Evolutionary conservation across 78 protist genomes (phyloP).

Genomic region (Guillardia theta): DNA sequence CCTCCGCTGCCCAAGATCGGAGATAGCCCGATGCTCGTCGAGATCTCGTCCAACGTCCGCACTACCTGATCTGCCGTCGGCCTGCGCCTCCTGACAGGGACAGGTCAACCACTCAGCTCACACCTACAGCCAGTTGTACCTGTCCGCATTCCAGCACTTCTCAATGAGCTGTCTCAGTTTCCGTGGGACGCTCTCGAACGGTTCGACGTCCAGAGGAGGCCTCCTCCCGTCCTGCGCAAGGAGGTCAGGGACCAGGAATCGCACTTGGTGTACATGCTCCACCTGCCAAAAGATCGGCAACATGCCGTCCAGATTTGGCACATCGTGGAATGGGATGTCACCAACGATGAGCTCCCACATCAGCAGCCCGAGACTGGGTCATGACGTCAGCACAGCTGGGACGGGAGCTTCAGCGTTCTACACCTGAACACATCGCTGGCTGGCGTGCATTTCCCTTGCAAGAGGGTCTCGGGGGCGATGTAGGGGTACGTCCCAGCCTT

Average conservation of each 20-base stretch:
- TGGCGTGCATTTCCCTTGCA: constrained; percentile 23
- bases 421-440: constrained; percentile 1
- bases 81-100: background rate
- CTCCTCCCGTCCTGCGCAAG: background rate
- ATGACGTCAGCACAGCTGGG: background rate
- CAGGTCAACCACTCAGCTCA: background rate
- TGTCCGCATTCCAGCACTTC: background rate
- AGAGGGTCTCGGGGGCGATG: constrained; percentile 17
- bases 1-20: too few species aligned
- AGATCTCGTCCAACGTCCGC: background rate
- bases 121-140: background rate
- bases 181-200: background rate
- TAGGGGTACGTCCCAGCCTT: constrained; percentile 25
- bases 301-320: constrained; percentile 19
- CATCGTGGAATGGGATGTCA: background rate
- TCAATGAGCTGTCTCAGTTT: background rate
- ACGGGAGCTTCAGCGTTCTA: too few species aligned
- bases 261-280: background rate
- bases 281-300: constrained; percentile 2
- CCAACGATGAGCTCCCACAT: constrained; percentile 28
- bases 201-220: background rate
- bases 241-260: background rate
- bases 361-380: background rate
- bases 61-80: background rate
- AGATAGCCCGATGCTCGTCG: too few species aligned